A percentile compares a stretch with the other conserved stretches of the same genome.
phyloP scores from a whole-genome alignment of 1,284 basidiomycete species.

The Ustilago bromivora region DNA sequence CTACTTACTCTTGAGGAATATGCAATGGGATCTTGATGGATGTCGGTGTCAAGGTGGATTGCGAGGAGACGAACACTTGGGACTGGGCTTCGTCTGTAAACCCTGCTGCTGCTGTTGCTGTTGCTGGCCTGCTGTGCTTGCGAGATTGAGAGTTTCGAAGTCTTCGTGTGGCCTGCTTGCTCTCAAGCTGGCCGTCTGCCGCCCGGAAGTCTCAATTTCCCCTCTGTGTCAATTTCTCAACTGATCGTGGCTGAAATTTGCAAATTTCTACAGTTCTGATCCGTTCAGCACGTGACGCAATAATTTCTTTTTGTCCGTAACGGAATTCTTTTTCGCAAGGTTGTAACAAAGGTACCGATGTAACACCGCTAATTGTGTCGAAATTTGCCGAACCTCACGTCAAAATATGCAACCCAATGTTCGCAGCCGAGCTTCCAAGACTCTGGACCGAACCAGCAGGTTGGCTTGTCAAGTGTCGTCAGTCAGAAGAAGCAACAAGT shows the following conservation, averaged over 20 bases:
- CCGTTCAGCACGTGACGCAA: background rate
- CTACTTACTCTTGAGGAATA: constrained; percentile 56
- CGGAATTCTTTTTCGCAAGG: background rate
- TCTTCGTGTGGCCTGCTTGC: background rate
- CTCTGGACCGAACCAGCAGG: too few species aligned
- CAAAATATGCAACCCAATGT: too few species aligned
- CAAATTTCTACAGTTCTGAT: background rate
- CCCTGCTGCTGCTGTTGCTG: background rate
- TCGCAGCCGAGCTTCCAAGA: too few species aligned
- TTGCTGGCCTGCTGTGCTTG: constrained; percentile 4
- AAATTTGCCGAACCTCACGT: too few species aligned
- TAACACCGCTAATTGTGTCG: too few species aligned
- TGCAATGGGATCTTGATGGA: constrained; percentile 54
- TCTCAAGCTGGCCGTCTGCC: background rate
- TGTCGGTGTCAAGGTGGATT: constrained; percentile 52
- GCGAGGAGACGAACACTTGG: constrained; percentile 34
- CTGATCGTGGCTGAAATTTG: background rate
- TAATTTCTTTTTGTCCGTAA: too few species aligned
- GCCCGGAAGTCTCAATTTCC: background rate
- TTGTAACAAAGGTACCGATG: background rate
- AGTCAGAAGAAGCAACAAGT: too few species aligned
- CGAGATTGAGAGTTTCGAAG: background rate
- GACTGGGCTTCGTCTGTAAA: constrained; percentile 11
- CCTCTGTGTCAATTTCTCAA: background rate
- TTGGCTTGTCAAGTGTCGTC: too few species aligned